A percentile compares a stretch with the other conserved stretches of the same genome.
These are phyloP conservation scores for Ocimum tenuiflorum DNA, from an alignment of 257 asterid species.

Conservation along the genomic window DNA sequence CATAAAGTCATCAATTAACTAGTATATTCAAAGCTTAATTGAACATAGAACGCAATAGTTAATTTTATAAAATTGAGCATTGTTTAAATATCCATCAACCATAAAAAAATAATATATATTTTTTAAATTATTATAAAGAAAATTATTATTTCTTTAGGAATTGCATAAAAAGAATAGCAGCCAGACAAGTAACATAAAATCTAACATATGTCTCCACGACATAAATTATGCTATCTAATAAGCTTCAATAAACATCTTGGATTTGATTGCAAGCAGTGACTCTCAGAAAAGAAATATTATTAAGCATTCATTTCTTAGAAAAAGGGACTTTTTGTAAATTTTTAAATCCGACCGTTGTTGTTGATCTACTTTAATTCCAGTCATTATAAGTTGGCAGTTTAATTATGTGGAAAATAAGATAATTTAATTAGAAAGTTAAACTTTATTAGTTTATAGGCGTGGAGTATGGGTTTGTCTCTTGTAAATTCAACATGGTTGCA, in stretches of 20 bases:
- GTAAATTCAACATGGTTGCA: conserved; percentile 14
- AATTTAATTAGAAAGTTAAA: background rate
- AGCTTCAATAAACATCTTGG: background rate
- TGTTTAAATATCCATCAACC: no score
- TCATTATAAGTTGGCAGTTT: background rate
- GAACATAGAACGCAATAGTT: background rate
- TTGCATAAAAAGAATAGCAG: no score
- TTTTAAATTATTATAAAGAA: no score
- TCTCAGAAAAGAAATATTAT: background rate
- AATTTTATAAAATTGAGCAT: no score
- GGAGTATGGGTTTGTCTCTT: conserved; percentile 22
- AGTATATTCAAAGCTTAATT: no score
- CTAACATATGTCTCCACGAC: background rate
- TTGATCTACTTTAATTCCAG: background rate
- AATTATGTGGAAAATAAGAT: background rate
- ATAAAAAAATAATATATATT: no score
- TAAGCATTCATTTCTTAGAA: background rate
- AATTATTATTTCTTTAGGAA: no score
- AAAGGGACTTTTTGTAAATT: background rate
- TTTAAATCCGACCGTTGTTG: background rate
- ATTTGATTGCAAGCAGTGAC: background rate
- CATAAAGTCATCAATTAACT: no score
- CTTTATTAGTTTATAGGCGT: no score
- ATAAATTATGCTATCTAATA: background rate
- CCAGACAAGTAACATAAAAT: no score